Conservation (phyloP, 2,329 filamentous ascomycete species). For the Clonostachys byssicola region DNA sequence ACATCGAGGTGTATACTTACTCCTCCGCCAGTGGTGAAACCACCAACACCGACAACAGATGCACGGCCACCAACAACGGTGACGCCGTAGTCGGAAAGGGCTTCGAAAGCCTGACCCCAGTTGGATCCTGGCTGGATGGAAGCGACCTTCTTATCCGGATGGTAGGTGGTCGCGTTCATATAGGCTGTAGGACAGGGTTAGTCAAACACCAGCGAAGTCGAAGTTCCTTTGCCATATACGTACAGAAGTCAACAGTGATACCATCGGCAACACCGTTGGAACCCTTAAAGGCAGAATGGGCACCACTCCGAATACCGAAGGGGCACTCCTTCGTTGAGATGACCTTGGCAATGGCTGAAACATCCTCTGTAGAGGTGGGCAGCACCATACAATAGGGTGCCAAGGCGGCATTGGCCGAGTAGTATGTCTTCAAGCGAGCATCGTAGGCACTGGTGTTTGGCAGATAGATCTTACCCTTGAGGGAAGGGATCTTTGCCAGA, state of each 20-base stretch:
- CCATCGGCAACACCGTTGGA: constrained; percentile 18
- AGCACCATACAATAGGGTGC: constrained; percentile 18
- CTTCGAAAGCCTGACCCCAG: constrained; percentile 22
- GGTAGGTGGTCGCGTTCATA: constrained; percentile 10
- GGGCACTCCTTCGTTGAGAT: constrained; percentile 12
- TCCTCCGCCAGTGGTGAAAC: constrained; percentile 12
- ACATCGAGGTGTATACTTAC: not conserved
- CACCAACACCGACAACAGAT: constrained; percentile 15
- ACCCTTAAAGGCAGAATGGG: constrained; percentile 21
- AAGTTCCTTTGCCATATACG: not conserved
- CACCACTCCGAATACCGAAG: constrained; percentile 22
- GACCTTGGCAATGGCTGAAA: constrained; percentile 12
- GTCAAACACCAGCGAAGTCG: too few species aligned
- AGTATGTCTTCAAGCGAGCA: constrained; percentile 14
- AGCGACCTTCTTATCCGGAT: constrained; percentile 21
- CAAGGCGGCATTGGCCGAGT: constrained; percentile 19
- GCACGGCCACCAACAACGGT: constrained; percentile 34
- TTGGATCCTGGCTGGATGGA: constrained; percentile 34
- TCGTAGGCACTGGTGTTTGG: constrained; percentile 10
- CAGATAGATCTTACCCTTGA: constrained; percentile 10
- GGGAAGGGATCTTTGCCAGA: constrained; percentile 6
- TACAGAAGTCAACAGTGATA: constrained; percentile 19
- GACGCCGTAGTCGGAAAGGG: constrained; percentile 18
- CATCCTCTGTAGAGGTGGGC: constrained; percentile 14
- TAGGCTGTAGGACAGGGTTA: not conserved